Percentiles rank a stretch among this genome's conserved stretches.
phyloP scores from a whole-genome alignment of 2,329 filamentous ascomycete genomes.

The Aspergillus sp. region DNA sequence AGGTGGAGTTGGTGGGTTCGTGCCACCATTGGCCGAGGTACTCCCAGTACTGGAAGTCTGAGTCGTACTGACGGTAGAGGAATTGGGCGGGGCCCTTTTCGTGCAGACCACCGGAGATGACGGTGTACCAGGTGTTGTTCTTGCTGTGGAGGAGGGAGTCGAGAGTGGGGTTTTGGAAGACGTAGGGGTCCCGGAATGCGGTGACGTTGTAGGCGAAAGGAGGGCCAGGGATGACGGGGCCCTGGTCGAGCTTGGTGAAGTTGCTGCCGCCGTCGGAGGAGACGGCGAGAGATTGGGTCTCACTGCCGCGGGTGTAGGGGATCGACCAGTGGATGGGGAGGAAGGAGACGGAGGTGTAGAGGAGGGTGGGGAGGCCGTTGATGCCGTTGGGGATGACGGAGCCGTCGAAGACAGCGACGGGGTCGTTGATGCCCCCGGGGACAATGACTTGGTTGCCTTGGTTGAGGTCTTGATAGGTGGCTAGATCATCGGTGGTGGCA shows the following conservation, averaged over 20 bases:
- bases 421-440: slow-evolving; percentile 22
- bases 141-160: slow-evolving; percentile 13
- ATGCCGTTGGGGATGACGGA: slow-evolving; percentile 22
- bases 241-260: slow-evolving; percentile 50
- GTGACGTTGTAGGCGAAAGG: slow-evolving; percentile 22
- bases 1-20: slow-evolving; percentile 21
- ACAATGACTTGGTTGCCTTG: slow-evolving; percentile 16
- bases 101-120: slow-evolving; percentile 24
- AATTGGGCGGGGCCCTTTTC: slow-evolving; percentile 18
- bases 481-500: slow-evolving; percentile 20
- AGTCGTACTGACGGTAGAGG: slow-evolving; percentile 21
- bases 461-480: slow-evolving; percentile 20
- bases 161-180: slow-evolving; percentile 18
- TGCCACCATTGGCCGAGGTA: slow-evolving; percentile 25
- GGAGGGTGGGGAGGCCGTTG: slow-evolving; percentile 49
- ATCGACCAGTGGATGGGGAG: slow-evolving; percentile 50
- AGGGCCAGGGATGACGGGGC: slow-evolving; percentile 45
- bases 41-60: slow-evolving; percentile 23
- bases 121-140: slow-evolving; percentile 21
- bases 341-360: slow-evolving; percentile 52
- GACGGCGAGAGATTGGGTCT: slow-evolving; percentile 50
- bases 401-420: slow-evolving; percentile 22
- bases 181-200: slow-evolving; percentile 24
- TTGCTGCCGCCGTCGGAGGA: slow-evolving; percentile 51
- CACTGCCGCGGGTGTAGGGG: slow-evolving; percentile 48